Evolutionary conservation across 352 stramenopile genomes (phyloP).

Genomic region (Thalassiosira hispida): DNA sequence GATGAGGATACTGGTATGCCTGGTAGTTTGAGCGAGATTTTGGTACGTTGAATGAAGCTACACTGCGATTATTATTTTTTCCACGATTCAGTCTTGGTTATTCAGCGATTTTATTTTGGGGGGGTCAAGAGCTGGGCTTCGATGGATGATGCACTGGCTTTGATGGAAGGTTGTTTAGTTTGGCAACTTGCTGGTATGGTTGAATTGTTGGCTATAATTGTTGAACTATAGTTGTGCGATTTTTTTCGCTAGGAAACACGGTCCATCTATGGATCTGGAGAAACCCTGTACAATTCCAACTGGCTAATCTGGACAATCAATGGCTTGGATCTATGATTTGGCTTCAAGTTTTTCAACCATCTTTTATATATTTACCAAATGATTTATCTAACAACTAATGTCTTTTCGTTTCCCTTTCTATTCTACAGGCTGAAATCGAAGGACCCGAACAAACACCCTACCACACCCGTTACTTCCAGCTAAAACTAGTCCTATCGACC

Average conservation of each 20-base stretch:
- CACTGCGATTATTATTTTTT: not conserved
- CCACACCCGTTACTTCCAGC: conserved; percentile 93
- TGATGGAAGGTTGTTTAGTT: too few species aligned
- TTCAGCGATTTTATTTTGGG: not conserved
- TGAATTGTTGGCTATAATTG: too few species aligned
- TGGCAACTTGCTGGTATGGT: too few species aligned
- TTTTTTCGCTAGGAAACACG: too few species aligned
- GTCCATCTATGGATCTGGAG: too few species aligned
- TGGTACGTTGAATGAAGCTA: conserved; percentile 62
- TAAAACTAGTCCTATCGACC: conserved; percentile 90
- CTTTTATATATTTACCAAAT: conserved; percentile 10
- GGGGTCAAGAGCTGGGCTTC: too few species aligned
- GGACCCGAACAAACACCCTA: conserved; percentile 97
- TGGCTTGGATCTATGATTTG: too few species aligned
- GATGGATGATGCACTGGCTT: too few species aligned
- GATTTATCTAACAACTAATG: conserved; percentile 9
- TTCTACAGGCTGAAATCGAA: conserved; percentile 91
- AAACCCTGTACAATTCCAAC: too few species aligned
- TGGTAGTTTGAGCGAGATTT: conserved; percentile 71
- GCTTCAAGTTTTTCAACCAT: not conserved
- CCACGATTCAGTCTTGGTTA: not conserved
- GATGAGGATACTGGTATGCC: conserved; percentile 89
- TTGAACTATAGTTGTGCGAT: too few species aligned
- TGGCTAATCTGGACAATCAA: too few species aligned
- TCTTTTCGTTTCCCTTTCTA: conserved; percentile 26